Conservation (phyloP, 108 stramenopile genomes). For the Stephanodiscus minutulus region DNA sequence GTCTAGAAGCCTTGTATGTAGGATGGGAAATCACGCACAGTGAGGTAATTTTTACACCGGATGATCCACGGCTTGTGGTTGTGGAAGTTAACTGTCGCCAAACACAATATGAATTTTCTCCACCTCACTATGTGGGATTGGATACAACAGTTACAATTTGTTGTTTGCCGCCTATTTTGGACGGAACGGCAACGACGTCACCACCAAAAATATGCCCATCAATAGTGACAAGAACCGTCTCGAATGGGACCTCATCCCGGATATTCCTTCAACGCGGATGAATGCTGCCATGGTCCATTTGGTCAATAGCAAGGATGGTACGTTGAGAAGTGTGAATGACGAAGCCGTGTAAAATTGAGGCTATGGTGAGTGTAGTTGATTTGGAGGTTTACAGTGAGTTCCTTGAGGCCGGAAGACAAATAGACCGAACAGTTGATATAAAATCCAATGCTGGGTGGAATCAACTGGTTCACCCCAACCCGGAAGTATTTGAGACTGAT, state of each 20-base stretch:
- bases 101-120: constrained; percentile 94
- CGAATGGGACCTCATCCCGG: constrained; percentile 56
- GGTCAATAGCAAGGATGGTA: constrained; percentile 42
- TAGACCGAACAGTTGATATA: constrained; percentile 57
- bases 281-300: constrained; percentile 70
- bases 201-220: neutral
- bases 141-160: constrained; percentile 52
- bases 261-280: constrained; percentile 40
- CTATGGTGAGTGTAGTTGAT: constrained; percentile 58
- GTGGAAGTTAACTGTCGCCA: constrained; percentile 85
- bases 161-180: neutral
- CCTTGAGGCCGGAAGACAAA: constrained; percentile 28
- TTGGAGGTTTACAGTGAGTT: constrained; percentile 61
- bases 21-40: constrained; percentile 43
- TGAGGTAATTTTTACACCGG: constrained; percentile 81
- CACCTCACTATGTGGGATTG: constrained; percentile 74
- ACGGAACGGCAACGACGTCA: neutral
- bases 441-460: constrained; percentile 67
- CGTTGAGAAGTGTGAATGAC: constrained; percentile 36
- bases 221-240: constrained; percentile 2
- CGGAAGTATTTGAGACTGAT: constrained; percentile 46
- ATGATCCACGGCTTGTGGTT: constrained; percentile 90
- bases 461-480: constrained; percentile 58
- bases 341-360: constrained; percentile 54
- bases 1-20: neutral